Evolutionary conservation across 2,329 filamentous ascomycete species (phyloP).

Genomic region (Exophiala lecanii-corni): DNA sequence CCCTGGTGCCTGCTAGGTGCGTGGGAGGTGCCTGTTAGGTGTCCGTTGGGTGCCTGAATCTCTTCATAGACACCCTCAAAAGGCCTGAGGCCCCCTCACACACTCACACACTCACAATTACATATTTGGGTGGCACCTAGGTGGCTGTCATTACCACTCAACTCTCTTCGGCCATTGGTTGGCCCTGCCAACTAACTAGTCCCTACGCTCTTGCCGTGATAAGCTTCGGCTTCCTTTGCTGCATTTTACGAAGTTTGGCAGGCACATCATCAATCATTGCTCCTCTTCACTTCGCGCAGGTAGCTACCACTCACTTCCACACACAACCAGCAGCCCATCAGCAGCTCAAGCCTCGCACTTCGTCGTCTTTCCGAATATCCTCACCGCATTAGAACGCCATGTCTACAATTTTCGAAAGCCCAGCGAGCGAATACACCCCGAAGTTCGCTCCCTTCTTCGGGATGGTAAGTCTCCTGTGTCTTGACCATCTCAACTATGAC

Average conservation of each 20-base stretch:
- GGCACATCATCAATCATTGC: not conserved
- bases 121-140: no score
- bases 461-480: constrained; percentile 49
- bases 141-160: no score
- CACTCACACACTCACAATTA: no score
- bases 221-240: no score
- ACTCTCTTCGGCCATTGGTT: no score
- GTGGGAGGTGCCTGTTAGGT: no score
- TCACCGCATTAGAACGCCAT: constrained; percentile 14
- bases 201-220: no score
- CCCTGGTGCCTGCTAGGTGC: no score
- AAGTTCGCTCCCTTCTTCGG: constrained; percentile 65
- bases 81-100: no score
- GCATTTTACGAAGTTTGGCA: not conserved
- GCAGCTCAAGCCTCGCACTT: not conserved
- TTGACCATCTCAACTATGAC: constrained; percentile 10
- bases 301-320: not conserved
- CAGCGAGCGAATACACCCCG: constrained; percentile 49
- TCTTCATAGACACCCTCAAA: no score
- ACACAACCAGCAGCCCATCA: not conserved
- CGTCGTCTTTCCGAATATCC: not conserved
- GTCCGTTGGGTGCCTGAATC: no score
- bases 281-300: not conserved
- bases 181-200: no score
- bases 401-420: constrained; percentile 32